Conservation (phyloP, 768 basidiomycete genomes). For the Strobilomyces confusus region DNA sequence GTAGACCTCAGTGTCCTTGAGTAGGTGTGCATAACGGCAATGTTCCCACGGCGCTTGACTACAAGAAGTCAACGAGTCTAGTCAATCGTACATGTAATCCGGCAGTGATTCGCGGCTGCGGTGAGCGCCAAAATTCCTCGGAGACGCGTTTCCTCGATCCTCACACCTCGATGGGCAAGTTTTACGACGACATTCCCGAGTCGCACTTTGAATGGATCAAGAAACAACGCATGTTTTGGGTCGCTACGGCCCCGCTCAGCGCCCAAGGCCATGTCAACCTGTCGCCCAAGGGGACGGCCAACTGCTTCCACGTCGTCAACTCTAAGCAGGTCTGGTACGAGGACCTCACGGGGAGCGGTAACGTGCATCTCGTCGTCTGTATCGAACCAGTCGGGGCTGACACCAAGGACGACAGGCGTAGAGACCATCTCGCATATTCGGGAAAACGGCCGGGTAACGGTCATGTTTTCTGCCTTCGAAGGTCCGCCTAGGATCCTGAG, state of each 20-base stretch:
- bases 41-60: too few species aligned
- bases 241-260: constrained; percentile 61
- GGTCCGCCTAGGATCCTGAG: constrained; percentile 57
- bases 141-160: too few species aligned
- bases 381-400: not conserved
- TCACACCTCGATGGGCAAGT: constrained; percentile 47
- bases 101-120: too few species aligned
- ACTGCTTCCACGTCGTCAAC: constrained; percentile 58
- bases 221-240: constrained; percentile 38
- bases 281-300: constrained; percentile 64
- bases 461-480: constrained; percentile 60
- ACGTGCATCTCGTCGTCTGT: constrained; percentile 5
- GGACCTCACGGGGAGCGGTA: constrained; percentile 66
- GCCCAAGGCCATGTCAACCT: constrained; percentile 59
- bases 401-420: constrained; percentile 37
- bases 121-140: too few species aligned
- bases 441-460: constrained; percentile 61
- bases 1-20: too few species aligned
- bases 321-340: constrained; percentile 66
- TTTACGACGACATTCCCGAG: constrained; percentile 47
- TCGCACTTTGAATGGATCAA: not conserved
- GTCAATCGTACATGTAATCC: too few species aligned
- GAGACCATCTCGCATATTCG: constrained; percentile 60
- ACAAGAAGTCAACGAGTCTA: too few species aligned
- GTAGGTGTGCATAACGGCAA: too few species aligned